Percentiles rank a stretch among this genome's conserved stretches.
Conservation (phyloP, 139 green algal species). For the Cymbomonas tetramitiformis region DNA sequence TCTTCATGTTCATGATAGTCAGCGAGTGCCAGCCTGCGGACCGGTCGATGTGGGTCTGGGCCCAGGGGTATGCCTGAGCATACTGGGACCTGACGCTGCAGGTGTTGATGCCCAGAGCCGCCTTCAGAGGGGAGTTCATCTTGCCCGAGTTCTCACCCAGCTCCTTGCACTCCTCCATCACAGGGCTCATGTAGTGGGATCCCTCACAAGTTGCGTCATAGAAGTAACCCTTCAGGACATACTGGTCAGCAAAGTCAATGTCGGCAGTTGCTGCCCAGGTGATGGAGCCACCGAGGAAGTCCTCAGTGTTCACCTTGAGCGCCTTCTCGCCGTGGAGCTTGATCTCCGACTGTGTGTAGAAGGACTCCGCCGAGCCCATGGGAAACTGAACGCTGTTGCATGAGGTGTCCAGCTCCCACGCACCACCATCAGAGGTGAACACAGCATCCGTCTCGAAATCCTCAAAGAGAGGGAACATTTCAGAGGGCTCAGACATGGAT, state of each 20-base stretch:
- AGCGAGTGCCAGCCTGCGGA: slow-evolving; percentile 11
- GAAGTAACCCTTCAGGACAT: slow-evolving; percentile 17
- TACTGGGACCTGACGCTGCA: slow-evolving; percentile 4
- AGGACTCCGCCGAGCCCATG: too few relatives aligned
- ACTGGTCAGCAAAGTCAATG: too few relatives aligned
- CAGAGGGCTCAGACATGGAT: background rate
- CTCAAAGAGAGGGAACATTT: slow-evolving; percentile 20
- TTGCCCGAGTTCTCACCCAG: too few relatives aligned
- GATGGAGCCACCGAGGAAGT: slow-evolving; percentile 11
- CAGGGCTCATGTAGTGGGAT: slow-evolving; percentile 19
- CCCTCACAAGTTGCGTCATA: slow-evolving; percentile 17
- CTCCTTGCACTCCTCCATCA: too few relatives aligned
- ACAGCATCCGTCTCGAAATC: slow-evolving; percentile 24
- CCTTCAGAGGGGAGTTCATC: slow-evolving; percentile 4
- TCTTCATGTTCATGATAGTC: slow-evolving; percentile 3
- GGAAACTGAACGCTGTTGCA: too few relatives aligned
- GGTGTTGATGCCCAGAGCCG: slow-evolving; percentile 17
- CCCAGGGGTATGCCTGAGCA: slow-evolving; percentile 18
- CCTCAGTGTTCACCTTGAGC: slow-evolving; percentile 14
- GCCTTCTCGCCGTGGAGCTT: slow-evolving; percentile 2
- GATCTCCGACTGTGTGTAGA: slow-evolving; percentile 5
- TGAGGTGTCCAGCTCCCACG: too few relatives aligned
- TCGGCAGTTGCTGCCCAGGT: background rate
- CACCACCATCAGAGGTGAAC: too few relatives aligned
- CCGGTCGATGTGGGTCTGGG: background rate